Evolutionary conservation across 2,329 filamentous ascomycete species (phyloP), one percentile per base, ranked within the genome.

Genomic region (Phaeosphaeriaceae sp.): DNA sequence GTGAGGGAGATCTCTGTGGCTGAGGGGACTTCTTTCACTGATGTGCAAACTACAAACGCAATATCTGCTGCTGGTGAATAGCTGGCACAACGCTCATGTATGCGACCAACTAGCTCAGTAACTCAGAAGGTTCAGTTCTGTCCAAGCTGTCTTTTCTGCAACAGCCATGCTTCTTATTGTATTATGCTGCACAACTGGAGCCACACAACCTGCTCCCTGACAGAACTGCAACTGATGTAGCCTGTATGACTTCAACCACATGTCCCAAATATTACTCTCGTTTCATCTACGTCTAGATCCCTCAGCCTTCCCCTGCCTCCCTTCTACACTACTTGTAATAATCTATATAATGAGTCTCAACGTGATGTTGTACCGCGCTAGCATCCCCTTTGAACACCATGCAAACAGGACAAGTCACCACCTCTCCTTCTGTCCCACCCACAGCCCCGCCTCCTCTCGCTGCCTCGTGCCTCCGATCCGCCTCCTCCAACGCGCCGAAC

Each of bases 361-460:
- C 87, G 67, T 92, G 89, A 74, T 89, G 83, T 10, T 85, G 85
- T 10, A 92, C 88, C 9, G 89, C 89, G 0, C 80, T 78, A 66
- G 89, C 89, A 63, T 92, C 89, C 1, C 89, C 89, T 63, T 89
- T 83, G 72, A 91, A 92, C 0, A 69, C 76, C 2, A 82, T 82
- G 70, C 89, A 92, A 1, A 92, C 86, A 0, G 89, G 89, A 71
- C 89, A 92, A 6, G 54, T 74, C 48, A 67, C 78, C 25, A 61
- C 75, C 51, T 64, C 69, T 54, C 76, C 64, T 45, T n/a, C n/a
- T n/a, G n/a, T n/a, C n/a, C 72, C 67, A 20, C 46, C 27, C 25
- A 48, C 40, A 60, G 52, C 24, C 20, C 31, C 44, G 49, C 47
- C 50, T 46, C 54, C 33, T 52, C 59, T 60, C 62, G 51, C 67